Evolutionary conservation across 2,329 filamentous ascomycete species (phyloP).

Genomic region (Aspergillus sp.): DNA sequence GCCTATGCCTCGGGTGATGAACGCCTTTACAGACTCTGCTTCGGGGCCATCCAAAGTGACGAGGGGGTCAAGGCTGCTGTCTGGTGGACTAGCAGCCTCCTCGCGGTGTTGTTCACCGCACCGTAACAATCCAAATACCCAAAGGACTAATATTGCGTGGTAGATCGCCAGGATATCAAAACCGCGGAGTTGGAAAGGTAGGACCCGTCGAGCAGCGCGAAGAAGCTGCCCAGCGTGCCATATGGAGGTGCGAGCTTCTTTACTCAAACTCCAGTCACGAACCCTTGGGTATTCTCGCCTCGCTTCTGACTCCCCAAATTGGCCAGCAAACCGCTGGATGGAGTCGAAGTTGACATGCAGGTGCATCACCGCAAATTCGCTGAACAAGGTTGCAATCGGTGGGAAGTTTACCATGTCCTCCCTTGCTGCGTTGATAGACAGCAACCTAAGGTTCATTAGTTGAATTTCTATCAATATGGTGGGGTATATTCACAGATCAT

Average conservation of each 20-base stretch:
- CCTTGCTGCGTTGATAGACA: not conserved
- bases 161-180: slow-evolving; percentile 4
- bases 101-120: not conserved
- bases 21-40: not conserved
- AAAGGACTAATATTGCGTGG: not conserved
- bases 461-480: not conserved
- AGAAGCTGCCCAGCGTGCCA: slow-evolving; percentile 7
- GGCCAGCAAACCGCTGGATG: slow-evolving; percentile 5
- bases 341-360: slow-evolving; percentile 2
- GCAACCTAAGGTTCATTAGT: not conserved
- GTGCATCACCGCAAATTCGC: slow-evolving; percentile 5
- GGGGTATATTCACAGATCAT: not conserved
- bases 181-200: slow-evolving; percentile 5
- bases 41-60: not conserved
- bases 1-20: not conserved
- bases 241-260: not conserved
- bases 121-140: slow-evolving; percentile 4
- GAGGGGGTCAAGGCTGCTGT: not conserved
- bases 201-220: not conserved
- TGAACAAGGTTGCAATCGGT: not conserved
- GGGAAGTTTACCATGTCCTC: not conserved
- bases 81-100: too few relatives aligned
- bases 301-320: slow-evolving; percentile 5
- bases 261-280: not conserved
- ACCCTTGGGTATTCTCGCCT: slow-evolving; percentile 4